These are phyloP conservation scores for Pichia sp. DNA, from an alignment of 1,139 yeast genomes.

Conservation along the genomic window DNA sequence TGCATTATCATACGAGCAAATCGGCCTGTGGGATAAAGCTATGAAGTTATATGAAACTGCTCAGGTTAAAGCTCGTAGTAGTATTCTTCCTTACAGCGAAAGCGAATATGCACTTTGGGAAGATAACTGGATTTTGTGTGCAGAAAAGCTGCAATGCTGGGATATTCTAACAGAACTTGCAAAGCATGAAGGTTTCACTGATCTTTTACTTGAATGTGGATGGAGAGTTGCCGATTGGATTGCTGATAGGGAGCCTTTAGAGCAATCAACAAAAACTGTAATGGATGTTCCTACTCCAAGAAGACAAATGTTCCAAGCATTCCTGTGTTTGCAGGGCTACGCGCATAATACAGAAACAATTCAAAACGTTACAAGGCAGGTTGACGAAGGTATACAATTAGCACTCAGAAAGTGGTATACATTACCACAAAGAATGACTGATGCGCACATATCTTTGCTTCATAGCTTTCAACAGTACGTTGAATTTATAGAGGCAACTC, in stretches of 20 bases:
- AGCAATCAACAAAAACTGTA: conserved; percentile 89
- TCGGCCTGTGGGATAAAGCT: conserved; percentile 94
- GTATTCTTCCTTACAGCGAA: conserved; percentile 92
- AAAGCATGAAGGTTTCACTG: conserved; percentile 96
- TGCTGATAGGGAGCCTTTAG: conserved; percentile 89
- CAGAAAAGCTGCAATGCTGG: conserved; percentile 98
- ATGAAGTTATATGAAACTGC: conserved; percentile 95
- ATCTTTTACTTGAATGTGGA: conserved; percentile 89
- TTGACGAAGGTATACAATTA: conserved; percentile 95
- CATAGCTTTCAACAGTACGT: conserved; percentile 97
- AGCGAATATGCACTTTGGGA: conserved; percentile 97
- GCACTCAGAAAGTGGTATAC: conserved; percentile 93
- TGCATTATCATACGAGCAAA: conserved; percentile 90
- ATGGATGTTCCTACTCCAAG: conserved; percentile 99
- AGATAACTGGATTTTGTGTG: conserved; percentile 97
- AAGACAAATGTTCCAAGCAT: conserved; percentile 91
- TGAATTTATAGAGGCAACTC: conserved; percentile 96
- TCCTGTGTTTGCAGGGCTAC: conserved; percentile 86
- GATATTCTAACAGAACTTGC: conserved; percentile 95
- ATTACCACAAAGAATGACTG: conserved; percentile 69
- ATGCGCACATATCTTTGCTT: conserved; percentile 83
- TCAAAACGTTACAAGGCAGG: conserved; percentile 75
- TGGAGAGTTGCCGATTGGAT: conserved; percentile 99
- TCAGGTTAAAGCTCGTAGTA: conserved; percentile 93
- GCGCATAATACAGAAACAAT: conserved; percentile 84